Conservation (phyloP, 108 stramenopile species). For the Skeletonema menzelii region DNA sequence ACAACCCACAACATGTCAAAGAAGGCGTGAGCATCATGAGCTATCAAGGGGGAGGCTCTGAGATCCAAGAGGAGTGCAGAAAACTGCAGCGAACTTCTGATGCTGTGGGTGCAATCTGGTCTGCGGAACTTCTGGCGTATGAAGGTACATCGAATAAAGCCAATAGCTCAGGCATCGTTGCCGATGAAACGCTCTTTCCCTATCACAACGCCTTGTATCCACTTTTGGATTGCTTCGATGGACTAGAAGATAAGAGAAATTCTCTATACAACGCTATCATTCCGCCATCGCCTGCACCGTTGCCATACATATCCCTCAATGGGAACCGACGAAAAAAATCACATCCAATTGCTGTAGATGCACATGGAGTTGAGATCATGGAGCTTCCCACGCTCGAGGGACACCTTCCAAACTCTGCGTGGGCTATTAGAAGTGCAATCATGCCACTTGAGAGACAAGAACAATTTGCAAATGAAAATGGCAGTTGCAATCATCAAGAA, state of each 20-base stretch:
- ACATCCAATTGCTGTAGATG: conserved; percentile 17
- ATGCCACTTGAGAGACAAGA: conserved; percentile 28
- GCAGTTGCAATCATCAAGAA: not conserved
- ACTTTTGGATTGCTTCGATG: conserved; percentile 55
- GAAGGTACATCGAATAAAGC: conserved; percentile 15
- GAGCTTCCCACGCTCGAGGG: conserved; percentile 20
- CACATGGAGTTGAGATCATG: conserved; percentile 23
- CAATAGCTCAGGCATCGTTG: conserved; percentile 32
- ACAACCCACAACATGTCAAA: too few relatives aligned
- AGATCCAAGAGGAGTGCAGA: not conserved
- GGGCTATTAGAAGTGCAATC: conserved; percentile 29
- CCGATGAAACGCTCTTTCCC: conserved; percentile 46
- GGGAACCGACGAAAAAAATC: conserved; percentile 30
- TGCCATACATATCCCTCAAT: conserved; percentile 12
- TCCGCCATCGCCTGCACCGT: conserved; percentile 25
- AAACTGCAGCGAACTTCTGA: not conserved
- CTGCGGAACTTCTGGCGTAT: not conserved
- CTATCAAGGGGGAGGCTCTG: not conserved
- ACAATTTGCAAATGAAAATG: conserved; percentile 10
- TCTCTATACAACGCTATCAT: not conserved
- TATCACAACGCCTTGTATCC: conserved; percentile 54
- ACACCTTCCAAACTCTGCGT: conserved; percentile 42
- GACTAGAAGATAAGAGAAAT: conserved; percentile 13
- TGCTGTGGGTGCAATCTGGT: not conserved
- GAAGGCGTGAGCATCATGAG: too few relatives aligned